These are phyloP conservation scores for Botrytis aclada DNA, from an alignment of 2,329 filamentous ascomycete species.

Conservation along the genomic window DNA sequence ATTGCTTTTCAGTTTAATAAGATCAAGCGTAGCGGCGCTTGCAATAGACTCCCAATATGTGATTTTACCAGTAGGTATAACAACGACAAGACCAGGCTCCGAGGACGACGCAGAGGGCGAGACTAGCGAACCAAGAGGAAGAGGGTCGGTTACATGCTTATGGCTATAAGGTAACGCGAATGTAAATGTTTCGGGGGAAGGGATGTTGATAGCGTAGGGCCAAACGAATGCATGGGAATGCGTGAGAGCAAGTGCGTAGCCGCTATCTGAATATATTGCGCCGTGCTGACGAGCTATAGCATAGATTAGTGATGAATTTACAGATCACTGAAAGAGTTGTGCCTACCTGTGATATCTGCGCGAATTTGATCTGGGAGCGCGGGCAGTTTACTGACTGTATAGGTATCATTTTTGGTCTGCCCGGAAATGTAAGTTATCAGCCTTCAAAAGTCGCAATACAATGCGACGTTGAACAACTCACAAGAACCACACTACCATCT, in stretches of 20 bases:
- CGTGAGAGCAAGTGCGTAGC: conserved; percentile 77
- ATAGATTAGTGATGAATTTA: conserved; percentile 18
- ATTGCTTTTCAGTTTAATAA: conserved; percentile 70
- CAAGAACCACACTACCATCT: conserved; percentile 64
- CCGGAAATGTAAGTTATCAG: conserved; percentile 19
- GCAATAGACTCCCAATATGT: conserved; percentile 96
- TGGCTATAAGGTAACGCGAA: conserved; percentile 75
- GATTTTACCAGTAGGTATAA: conserved; percentile 82
- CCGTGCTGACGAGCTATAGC: conserved; percentile 60
- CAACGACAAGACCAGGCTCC: conserved; percentile 80
- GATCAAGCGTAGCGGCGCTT: conserved; percentile 76
- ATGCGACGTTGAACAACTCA: conserved; percentile 41
- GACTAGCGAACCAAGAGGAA: conserved; percentile 81
- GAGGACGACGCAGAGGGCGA: conserved; percentile 72
- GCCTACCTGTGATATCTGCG: conserved; percentile 61
- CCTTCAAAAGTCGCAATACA: not conserved
- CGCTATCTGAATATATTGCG: conserved; percentile 61
- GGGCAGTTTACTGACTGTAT: conserved; percentile 79
- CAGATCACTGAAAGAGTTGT: conserved; percentile 21
- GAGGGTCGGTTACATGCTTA: conserved; percentile 62
- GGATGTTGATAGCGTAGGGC: conserved; percentile 72
- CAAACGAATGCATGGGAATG: conserved; percentile 82
- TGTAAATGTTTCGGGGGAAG: conserved; percentile 72
- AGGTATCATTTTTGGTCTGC: conserved; percentile 80
- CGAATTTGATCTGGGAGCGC: conserved; percentile 76